These are phyloP conservation scores for Trametes villosa DNA, from an alignment of 768 basidiomycete genomes.

Conservation along the genomic window DNA sequence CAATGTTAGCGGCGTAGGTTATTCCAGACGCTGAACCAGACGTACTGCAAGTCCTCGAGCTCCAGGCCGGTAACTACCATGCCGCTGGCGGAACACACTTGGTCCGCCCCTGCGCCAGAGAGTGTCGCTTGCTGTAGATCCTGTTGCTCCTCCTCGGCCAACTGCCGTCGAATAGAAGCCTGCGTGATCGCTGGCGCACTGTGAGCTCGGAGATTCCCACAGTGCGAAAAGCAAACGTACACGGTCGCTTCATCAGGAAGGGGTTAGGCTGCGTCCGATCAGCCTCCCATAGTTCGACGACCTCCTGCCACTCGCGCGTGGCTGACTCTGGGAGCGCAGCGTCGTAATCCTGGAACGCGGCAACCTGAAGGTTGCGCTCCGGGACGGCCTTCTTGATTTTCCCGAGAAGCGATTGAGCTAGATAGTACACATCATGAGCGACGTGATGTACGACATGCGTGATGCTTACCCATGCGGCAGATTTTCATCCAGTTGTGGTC, in stretches of 20 bases:
- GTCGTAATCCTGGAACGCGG: not conserved
- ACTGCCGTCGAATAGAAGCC: not conserved
- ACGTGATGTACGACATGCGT: not conserved
- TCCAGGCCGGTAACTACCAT: not conserved
- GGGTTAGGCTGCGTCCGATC: not conserved
- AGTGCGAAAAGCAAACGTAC: not conserved
- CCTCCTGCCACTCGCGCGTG: not conserved
- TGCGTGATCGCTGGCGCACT: not conserved
- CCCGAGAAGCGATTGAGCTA: not conserved
- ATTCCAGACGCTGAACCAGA: no score
- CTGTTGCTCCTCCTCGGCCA: not conserved
- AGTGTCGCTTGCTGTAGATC: not conserved
- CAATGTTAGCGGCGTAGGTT: not conserved
- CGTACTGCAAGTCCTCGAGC: not conserved
- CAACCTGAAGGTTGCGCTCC: not conserved
- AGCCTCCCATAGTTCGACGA: not conserved
- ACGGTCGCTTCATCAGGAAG: not conserved
- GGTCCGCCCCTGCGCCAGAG: not conserved
- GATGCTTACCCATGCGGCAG: constrained; percentile 29
- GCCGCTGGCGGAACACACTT: not conserved
- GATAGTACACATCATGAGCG: not conserved
- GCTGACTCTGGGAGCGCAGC: not conserved
- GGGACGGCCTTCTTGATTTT: constrained; percentile 2
- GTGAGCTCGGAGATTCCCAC: not conserved
- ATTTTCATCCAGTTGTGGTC: constrained; percentile 44